Conservation (phyloP, 306 rosid genomes). For the Spatholobus suberectus region DNA sequence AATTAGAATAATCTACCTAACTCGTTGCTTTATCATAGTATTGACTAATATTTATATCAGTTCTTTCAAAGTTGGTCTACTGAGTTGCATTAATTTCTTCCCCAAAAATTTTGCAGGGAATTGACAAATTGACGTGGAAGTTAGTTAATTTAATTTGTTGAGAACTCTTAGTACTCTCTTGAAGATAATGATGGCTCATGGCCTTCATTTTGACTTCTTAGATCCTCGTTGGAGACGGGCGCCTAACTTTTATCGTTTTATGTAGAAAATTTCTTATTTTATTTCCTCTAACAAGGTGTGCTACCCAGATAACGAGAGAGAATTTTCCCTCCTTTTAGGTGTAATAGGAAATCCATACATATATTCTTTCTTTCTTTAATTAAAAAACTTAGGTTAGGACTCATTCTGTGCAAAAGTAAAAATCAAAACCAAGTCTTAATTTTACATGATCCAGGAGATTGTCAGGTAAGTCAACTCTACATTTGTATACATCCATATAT, state of each 20-base stretch:
- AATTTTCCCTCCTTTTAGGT: background rate
- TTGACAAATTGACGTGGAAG: background rate
- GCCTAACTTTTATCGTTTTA: slow-evolving; percentile 41
- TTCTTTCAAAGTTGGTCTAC: background rate
- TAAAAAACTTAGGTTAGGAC: background rate
- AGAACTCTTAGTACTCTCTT: background rate
- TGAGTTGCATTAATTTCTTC: background rate
- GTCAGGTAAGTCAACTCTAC: background rate
- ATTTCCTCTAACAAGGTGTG: background rate
- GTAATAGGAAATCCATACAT: background rate
- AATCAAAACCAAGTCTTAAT: background rate
- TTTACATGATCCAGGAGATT: background rate
- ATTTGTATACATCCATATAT: background rate
- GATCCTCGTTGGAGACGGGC: slow-evolving; percentile 9
- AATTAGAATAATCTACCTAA: background rate
- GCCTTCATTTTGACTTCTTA: slow-evolving; percentile 1
- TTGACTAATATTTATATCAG: background rate
- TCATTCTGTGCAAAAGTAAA: background rate
- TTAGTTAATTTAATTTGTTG: slow-evolving; percentile 13
- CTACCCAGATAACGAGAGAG: background rate
- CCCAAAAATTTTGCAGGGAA: slow-evolving; percentile 25
- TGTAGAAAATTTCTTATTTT: slow-evolving; percentile 14
- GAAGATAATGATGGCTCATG: slow-evolving; percentile 18
- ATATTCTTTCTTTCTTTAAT: background rate
- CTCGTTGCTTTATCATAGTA: background rate